Evolutionary conservation across 352 stramenopile genomes (phyloP).

Genomic region (Globisporangium recalcitrans): DNA sequence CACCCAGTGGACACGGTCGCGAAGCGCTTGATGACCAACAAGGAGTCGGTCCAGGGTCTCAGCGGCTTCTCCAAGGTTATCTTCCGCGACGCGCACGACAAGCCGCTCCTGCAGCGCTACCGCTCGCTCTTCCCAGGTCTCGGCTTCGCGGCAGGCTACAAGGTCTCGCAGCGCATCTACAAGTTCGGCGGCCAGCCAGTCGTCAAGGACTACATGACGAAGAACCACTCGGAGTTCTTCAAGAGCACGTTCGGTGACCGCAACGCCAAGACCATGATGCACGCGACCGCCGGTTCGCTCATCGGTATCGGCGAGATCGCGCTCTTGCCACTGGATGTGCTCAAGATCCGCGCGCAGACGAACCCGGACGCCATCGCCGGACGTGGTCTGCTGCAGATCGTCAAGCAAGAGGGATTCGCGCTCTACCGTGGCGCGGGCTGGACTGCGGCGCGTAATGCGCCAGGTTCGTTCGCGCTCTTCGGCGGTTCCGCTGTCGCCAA

Average conservation of each 20-base stretch:
- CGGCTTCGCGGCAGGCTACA: constrained; percentile 94
- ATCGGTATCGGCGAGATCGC: constrained; percentile 95
- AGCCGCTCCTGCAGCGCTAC: constrained; percentile 75
- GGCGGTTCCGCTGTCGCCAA: constrained; percentile 86
- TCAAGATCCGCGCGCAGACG: constrained; percentile 96
- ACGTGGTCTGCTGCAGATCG: constrained; percentile 90
- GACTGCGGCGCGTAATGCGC: constrained; percentile 92
- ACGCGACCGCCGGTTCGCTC: constrained; percentile 88
- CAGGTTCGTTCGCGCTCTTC: constrained; percentile 94
- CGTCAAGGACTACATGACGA: constrained; percentile 91
- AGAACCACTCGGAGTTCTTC: constrained; percentile 85
- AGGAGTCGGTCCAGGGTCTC: constrained; percentile 46
- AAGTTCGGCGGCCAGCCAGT: constrained; percentile 95
- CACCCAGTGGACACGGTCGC: constrained; percentile 94
- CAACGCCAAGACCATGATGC: constrained; percentile 92
- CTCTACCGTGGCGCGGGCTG: constrained; percentile 90
- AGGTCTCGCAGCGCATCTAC: constrained; percentile 95
- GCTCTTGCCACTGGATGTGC: constrained; percentile 92
- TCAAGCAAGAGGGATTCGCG: constrained; percentile 87
- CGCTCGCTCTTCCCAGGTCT: constrained; percentile 89
- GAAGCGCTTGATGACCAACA: constrained; percentile 94
- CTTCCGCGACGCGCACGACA: constrained; percentile 84
- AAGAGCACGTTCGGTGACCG: constrained; percentile 87
- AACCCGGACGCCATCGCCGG: constrained; percentile 90
- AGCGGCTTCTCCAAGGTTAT: constrained; percentile 74